phyloP scores from a whole-genome alignment of 768 basidiomycete species.

The Lactarius vividus region DNA sequence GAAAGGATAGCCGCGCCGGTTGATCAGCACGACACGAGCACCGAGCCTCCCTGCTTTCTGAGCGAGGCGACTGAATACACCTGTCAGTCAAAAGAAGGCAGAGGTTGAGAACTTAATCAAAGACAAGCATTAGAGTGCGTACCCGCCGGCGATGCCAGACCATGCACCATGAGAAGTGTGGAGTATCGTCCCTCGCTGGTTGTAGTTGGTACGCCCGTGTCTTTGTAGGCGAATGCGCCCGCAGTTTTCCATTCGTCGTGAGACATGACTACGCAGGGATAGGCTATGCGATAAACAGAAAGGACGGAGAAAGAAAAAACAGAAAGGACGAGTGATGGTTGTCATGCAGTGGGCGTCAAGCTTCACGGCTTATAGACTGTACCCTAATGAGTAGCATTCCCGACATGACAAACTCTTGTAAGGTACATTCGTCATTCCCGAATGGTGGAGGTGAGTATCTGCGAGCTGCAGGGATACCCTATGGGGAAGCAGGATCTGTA shows the following conservation, averaged over 20 bases:
- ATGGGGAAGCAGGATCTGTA: too few species aligned
- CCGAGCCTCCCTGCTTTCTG: background rate
- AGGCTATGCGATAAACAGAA: background rate
- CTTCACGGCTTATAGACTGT: too few species aligned
- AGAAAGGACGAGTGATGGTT: background rate
- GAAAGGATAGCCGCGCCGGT: background rate
- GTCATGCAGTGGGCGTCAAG: background rate
- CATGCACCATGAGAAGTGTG: conserved; percentile 3
- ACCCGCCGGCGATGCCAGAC: background rate
- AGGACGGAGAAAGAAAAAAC: background rate
- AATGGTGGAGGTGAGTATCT: too few species aligned
- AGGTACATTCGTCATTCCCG: too few species aligned
- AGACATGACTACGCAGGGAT: background rate
- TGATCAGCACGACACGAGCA: background rate
- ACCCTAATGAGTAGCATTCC: too few species aligned
- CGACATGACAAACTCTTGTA: too few species aligned
- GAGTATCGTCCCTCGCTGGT: background rate
- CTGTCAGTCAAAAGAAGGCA: background rate
- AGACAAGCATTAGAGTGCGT: background rate
- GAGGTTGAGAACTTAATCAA: background rate
- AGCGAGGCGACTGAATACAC: background rate
- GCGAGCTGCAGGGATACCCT: too few species aligned
- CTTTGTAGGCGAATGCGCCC: background rate
- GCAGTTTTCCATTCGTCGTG: background rate
- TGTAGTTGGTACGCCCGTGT: background rate